Evolutionary conservation across 495 filamentous ascomycete species (phyloP), one percentile per base, ranked within the genome.

Genomic region (Cercophora newfieldiana): DNA sequence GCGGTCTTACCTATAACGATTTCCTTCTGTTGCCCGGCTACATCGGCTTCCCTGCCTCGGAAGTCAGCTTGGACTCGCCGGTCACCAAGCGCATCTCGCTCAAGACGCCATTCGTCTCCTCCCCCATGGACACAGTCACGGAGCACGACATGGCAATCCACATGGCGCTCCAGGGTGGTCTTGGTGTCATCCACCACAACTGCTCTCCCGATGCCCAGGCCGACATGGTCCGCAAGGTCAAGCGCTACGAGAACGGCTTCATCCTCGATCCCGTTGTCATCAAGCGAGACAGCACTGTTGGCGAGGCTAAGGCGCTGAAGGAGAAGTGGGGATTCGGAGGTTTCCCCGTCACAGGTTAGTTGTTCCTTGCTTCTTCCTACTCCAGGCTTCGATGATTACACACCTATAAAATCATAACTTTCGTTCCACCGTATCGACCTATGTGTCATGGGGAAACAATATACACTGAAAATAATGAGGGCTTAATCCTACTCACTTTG

Each of bases 141-240:
- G 95, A 98, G 80, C 90, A 96, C 78, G 93, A 95, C 75, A 99
- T 99, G 95, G 95, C 95, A 59, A 97, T 99, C 71, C 91, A 97
- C 82, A 97, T 99, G 90, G 95, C 95, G 33, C 86, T 98, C 55
- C 89, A 98, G 71, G 95, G 95, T 77, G 95, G 95, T 74, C 84
- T 99, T 31, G 95, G 95, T 78, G 91, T 98, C 63, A 96, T 99
- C 69, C 95, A 99, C 81, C 96, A 99, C 86, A 99, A 99, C 84
- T 99, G 95, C 83, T 93, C 93, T 33, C 82, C 91, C 18, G 91
- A 97, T 53, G 91, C 90, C 66, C 95, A 99, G 82, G 95, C 96
- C 50, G 94, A 97, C 82, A 98, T 99, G 96, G 93, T 99, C 63
- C 85, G 90, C 70, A 99, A 99, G 82, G 95, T 99, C 48, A 99